Evolutionary conservation across 164 flowering plant genomes (phyloP).

Genomic region (Taxillus chinensis): DNA sequence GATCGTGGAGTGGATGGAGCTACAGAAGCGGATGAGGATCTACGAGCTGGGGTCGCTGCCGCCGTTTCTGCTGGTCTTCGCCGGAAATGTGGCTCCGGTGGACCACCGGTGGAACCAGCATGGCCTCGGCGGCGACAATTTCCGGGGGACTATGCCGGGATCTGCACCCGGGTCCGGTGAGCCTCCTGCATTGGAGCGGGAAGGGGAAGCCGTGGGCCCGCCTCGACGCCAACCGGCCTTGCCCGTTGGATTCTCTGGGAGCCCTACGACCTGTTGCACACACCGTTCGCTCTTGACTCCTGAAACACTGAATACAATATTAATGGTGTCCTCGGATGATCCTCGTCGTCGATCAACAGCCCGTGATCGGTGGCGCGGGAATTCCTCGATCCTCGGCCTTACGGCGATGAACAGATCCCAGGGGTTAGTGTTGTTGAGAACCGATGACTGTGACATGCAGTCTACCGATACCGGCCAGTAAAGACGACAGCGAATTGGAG

Average conservation of each 20-base stretch:
- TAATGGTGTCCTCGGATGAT: too few relatives aligned
- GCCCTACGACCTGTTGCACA: slow-evolving; percentile 68
- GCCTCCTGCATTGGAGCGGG: slow-evolving; percentile 91
- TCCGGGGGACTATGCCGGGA: slow-evolving; percentile 65
- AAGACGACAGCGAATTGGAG: too few relatives aligned
- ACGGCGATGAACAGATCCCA: too few relatives aligned
- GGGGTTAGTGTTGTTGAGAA: too few relatives aligned
- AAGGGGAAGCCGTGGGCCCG: slow-evolving; percentile 93
- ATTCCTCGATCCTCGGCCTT: too few relatives aligned
- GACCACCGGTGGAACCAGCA: slow-evolving; percentile 94
- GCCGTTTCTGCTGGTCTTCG: slow-evolving; percentile 75
- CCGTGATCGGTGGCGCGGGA: too few relatives aligned
- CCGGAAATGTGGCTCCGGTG: slow-evolving; percentile 65
- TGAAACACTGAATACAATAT: slow-evolving; percentile 8
- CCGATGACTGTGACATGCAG: too few relatives aligned
- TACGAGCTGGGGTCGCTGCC: slow-evolving; percentile 84
- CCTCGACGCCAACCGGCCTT: slow-evolving; percentile 60
- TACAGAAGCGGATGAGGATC: slow-evolving; percentile 79
- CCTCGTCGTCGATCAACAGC: too few relatives aligned
- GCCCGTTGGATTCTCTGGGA: slow-evolving; percentile 81
- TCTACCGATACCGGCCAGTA: too few relatives aligned
- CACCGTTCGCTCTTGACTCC: slow-evolving; percentile 42
- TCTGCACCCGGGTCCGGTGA: slow-evolving; percentile 84
- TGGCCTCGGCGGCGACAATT: slow-evolving; percentile 86
- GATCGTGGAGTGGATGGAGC: slow-evolving; percentile 83